A percentile compares a stretch with the other conserved stretches of the same genome.
Conservation (phyloP, 2,329 filamentous ascomycete genomes). For the Sphaerulina musiva region DNA sequence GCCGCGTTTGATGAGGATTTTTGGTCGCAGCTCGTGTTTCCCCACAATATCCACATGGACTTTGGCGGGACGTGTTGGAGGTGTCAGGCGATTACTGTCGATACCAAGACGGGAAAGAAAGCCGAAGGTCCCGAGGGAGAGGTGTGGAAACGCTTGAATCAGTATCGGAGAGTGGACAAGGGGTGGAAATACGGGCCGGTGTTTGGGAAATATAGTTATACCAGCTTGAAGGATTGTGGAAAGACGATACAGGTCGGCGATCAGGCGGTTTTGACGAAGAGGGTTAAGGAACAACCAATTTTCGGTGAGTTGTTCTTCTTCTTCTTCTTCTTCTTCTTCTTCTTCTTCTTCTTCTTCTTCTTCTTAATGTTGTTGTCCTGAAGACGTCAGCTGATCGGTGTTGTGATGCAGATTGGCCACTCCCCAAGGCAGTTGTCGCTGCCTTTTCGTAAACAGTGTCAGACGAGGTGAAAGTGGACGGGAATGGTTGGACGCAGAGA, state of each 20-base stretch:
- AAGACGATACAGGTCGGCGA: slow-evolving; percentile 34
- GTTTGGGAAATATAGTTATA: slow-evolving; percentile 40
- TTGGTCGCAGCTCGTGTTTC: slow-evolving; percentile 31
- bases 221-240: slow-evolving; percentile 17
- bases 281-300: slow-evolving; percentile 35
- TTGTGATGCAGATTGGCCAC: slow-evolving; percentile 5
- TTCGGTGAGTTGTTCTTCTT: slow-evolving; percentile 34
- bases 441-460: neutral
- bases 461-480: no score
- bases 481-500: no score
- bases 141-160: slow-evolving; percentile 39
- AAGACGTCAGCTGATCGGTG: neutral
- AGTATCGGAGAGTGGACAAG: slow-evolving; percentile 38
- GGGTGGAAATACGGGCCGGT: slow-evolving; percentile 41
- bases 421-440: slow-evolving; percentile 9
- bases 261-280: slow-evolving; percentile 33
- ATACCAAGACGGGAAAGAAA: slow-evolving; percentile 39
- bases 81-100: slow-evolving; percentile 41
- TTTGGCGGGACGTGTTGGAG: slow-evolving; percentile 39
- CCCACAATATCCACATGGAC: slow-evolving; percentile 24
- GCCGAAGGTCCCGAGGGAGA: slow-evolving; percentile 34
- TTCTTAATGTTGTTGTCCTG: neutral
- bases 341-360: neutral
- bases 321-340: no score
- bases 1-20: slow-evolving; percentile 41